Conservation (phyloP, 768 basidiomycete species). For the Lactifluus hygrophoroides region DNA sequence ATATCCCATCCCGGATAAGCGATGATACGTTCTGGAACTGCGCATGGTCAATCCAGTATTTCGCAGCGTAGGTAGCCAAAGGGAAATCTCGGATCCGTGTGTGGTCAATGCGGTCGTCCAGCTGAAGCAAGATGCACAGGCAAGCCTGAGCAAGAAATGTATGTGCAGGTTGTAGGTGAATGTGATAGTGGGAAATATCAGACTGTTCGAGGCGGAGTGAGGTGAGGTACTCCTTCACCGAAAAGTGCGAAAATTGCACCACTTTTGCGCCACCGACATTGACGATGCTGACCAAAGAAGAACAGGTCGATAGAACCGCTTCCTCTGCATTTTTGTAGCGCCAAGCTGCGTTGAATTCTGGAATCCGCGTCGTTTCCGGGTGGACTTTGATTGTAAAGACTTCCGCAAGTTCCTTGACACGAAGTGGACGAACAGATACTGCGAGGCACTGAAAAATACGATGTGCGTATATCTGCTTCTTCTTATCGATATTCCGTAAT, state of each 20-base stretch:
- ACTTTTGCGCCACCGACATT: background rate
- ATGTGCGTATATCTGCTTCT: background rate
- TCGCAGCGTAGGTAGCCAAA: background rate
- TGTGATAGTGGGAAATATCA: background rate
- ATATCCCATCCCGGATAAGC: background rate
- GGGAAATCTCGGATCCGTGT: background rate
- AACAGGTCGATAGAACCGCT: background rate
- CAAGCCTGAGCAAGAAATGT: background rate
- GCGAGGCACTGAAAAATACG: background rate
- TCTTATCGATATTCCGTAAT: background rate
- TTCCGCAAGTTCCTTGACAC: background rate
- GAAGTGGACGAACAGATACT: background rate
- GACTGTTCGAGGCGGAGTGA: background rate
- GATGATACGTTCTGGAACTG: background rate
- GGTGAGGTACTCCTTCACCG: background rate
- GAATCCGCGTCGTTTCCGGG: background rate
- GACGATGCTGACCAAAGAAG: background rate
- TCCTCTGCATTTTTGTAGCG: background rate
- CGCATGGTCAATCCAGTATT: background rate
- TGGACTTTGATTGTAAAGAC: background rate
- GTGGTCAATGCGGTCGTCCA: background rate
- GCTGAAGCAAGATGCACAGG: background rate
- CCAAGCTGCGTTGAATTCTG: background rate
- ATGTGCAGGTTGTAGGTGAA: background rate
- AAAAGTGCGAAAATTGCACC: background rate